Evolutionary conservation across 371 early-diverging fungal genomes (phyloP), one percentile per base, ranked within the genome.

Genomic region (Zychaea mexicana): DNA sequence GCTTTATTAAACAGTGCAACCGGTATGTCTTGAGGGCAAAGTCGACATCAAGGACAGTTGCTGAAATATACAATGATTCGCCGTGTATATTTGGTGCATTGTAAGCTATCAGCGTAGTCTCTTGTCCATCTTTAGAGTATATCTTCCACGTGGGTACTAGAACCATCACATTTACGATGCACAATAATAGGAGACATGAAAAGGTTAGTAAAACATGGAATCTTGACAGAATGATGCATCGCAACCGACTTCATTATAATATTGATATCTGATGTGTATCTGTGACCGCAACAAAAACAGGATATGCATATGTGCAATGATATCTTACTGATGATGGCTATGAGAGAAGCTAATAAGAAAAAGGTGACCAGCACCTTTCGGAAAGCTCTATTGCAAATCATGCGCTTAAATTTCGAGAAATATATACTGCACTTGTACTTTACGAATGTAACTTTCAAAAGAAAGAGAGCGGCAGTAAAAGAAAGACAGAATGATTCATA

Each of bases 111-210:
- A 76, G 49, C 15, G 72, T 73, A 0, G 66, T 54, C 19, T 55
- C 62, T 30, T 59, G 67, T 54, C 73, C 73, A 27, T 76, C 76
- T 55, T 65, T 70, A 15, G 67, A 63, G 60, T 76, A 76, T 10
- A 76, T 38, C 52, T 68, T 70, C 76, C 76, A 76, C 12, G 73
- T 72, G 31, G 76, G 73, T 15, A 70, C 76, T 76, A 21, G 46
- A 45, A 36, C 15, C 38, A 7, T 36, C n/a, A 17, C n/a, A 46
- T 46, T 17, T 46, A 21, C 46, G 46, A 15, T 46, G 46, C n/a
- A 46, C 9, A 17, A 15, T 46, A 46, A 15, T 36, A 36, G 36
- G 2, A 15, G 3, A 9, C 42, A 17, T 13, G 15, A n/a, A n/a
- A n/a, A n/a, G n/a, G n/a, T n/a, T n/a, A n/a, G n/a, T n/a, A n/a